A percentile compares a stretch with the other conserved stretches of the same genome.
These are phyloP conservation scores for Nicotiana otophora DNA, from an alignment of 257 asterid species.

Conservation along the genomic window DNA sequence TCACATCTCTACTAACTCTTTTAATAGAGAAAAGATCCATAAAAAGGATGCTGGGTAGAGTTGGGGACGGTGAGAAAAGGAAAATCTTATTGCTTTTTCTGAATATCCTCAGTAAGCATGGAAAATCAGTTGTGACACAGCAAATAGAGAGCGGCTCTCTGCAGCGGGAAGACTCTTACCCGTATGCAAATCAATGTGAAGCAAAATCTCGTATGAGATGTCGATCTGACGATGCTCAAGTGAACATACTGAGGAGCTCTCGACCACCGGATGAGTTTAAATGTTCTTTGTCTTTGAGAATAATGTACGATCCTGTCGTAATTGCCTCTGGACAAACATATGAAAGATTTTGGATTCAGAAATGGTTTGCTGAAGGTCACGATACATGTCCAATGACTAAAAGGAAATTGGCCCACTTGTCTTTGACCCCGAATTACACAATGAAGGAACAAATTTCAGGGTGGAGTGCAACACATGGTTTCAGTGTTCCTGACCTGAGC, in stretches of 20 bases:
- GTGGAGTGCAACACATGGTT: conserved; percentile 86
- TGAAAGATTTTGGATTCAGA: conserved; percentile 85
- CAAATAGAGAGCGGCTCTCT: not conserved
- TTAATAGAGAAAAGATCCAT: conserved; percentile 19
- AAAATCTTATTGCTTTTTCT: not conserved
- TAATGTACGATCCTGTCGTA: conserved; percentile 72
- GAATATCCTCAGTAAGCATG: conserved; percentile 3
- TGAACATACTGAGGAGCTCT: conserved; percentile 6
- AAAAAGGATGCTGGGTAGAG: not conserved
- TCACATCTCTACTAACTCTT: conserved; percentile 8
- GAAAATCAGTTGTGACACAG: not conserved
- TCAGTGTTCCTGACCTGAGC: conserved; percentile 78
- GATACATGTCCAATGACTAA: conserved; percentile 90
- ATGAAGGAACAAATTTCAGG: conserved; percentile 87
- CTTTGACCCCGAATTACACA: conserved; percentile 79
- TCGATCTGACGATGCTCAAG: not conserved
- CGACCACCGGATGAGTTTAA: conserved; percentile 72
- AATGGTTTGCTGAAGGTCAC: conserved; percentile 92
- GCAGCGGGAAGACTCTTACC: not conserved
- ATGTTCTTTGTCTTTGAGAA: conserved; percentile 67
- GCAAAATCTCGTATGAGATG: not conserved
- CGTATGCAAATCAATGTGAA: not conserved
- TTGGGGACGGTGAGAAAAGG: not conserved
- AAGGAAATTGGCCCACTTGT: conserved; percentile 80
- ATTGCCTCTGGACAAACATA: conserved; percentile 83